A percentile compares a stretch with the other conserved stretches of the same genome.
Evolutionary conservation across 2,329 filamentous ascomycete genomes (phyloP).

Genomic region (Aspergillus sp.): DNA sequence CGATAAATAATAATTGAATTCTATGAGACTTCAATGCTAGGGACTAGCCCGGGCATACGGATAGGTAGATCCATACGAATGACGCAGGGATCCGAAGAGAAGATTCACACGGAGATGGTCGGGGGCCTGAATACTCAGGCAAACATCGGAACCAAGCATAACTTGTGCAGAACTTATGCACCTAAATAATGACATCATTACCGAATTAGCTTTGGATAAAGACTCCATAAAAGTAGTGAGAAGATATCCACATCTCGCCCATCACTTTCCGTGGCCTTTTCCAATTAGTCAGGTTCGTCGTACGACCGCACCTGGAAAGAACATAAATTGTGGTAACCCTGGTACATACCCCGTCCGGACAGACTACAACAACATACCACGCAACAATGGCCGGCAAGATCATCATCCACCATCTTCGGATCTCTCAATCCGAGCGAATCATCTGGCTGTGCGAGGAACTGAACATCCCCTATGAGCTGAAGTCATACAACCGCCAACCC

Average conservation of each 20-base stretch:
- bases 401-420: background rate
- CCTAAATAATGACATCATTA: background rate
- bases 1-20: no score
- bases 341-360: no score
- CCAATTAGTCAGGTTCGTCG: background rate
- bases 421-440: background rate
- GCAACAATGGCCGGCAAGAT: background rate
- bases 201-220: background rate
- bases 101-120: no score
- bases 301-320: background rate
- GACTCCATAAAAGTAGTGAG: background rate
- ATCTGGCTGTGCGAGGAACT: background rate
- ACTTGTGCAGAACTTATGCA: background rate
- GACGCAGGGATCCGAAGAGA: no score
- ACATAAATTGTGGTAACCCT: no score
- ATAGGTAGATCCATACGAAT: no score
- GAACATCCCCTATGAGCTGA: background rate
- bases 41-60: no score
- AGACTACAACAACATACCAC: background rate
- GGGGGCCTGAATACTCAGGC: background rate
- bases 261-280: background rate
- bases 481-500: background rate
- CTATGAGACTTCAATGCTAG: no score
- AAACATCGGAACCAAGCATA: background rate
- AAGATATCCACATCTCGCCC: background rate